A percentile compares a stretch with the other conserved stretches of the same genome.
Conservation (phyloP, 1,284 basidiomycete species). For the Prillingera fragicola region DNA sequence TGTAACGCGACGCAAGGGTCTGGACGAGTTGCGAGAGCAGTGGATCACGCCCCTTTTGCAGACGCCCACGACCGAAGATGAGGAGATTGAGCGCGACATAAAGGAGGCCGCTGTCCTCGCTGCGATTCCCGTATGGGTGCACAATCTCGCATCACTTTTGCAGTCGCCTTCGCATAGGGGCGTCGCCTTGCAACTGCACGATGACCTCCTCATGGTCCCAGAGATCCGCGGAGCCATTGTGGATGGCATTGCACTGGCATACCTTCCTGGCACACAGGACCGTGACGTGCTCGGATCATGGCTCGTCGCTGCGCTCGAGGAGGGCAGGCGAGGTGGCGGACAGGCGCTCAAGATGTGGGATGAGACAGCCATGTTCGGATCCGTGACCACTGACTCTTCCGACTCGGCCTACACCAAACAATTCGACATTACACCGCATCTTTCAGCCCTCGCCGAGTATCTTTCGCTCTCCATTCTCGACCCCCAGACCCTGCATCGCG, state of each 20-base stretch:
- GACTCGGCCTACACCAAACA: slow-evolving; percentile 5
- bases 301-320: slow-evolving; percentile 51
- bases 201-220: slow-evolving; percentile 59
- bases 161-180: slow-evolving; percentile 75
- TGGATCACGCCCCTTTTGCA: slow-evolving; percentile 54
- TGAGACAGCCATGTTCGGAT: slow-evolving; percentile 23
- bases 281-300: slow-evolving; percentile 72
- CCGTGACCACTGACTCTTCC: background rate
- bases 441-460: slow-evolving; percentile 43
- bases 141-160: slow-evolving; percentile 76
- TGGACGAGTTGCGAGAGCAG: slow-evolving; percentile 71
- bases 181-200: slow-evolving; percentile 65
- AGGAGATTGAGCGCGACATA: slow-evolving; percentile 51
- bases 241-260: slow-evolving; percentile 52
- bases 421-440: slow-evolving; percentile 47
- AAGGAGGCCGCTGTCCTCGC: slow-evolving; percentile 38
- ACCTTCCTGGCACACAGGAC: slow-evolving; percentile 56
- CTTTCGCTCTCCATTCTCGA: slow-evolving; percentile 56
- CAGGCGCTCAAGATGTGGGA: slow-evolving; percentile 35
- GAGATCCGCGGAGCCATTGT: slow-evolving; percentile 57
- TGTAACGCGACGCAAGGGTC: slow-evolving; percentile 74
- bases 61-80: slow-evolving; percentile 49
- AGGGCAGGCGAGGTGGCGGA: slow-evolving; percentile 38
- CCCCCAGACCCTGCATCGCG: slow-evolving; percentile 59
- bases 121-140: slow-evolving; percentile 77